Evolutionary conservation across 306 rosid genomes (phyloP), one percentile per base, ranked within the genome.

Genomic region (Lupinus albus): DNA sequence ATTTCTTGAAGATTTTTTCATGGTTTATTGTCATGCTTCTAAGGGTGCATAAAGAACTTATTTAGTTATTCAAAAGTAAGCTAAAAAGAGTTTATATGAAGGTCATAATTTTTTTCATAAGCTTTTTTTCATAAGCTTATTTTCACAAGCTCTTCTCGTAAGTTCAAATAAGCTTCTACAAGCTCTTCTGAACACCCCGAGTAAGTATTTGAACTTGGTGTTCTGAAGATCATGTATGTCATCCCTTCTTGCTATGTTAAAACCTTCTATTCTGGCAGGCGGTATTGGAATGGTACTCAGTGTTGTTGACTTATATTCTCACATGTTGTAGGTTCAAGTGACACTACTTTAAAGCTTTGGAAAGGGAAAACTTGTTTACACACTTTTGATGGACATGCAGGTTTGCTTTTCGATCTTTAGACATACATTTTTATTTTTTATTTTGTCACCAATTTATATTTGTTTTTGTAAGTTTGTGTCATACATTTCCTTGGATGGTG

Each of bases 381-480:
- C 15, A 88, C 97, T 54, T 84, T 89, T 68, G 63, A 58, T 58
- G 99, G 97, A 81, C 99, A 93, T 82, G n/a, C 96, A 86, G 99
- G 97, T 84, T 76, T 55, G 46, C 33, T 67, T 75, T 70, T 21
- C 67, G 53, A 11, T 44, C 71, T 25, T 35, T 42, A 20, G 78
- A 54, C 72, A 15, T 52, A 12, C 46, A 13, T 64, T 68, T 25
- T 15, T 35, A 28, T 32, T 1, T 68, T 60, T 50, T 7, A 14
- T 61, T 45, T 35, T 53, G 14, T 39, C 20, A 14, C 14, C 16
- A 0, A 54, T 17, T 28, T 45, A 8, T 48, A 21, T 6, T 58
- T 16, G 18, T 11, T 11, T 46, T 13, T 8, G 6, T 54, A 4
- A 17, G 15, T 30, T 61, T 5, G 18, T 50, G 44, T 64, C 33